These are phyloP conservation scores for Crepidotus variabilis DNA, from an alignment of 768 basidiomycete genomes.

Conservation along the genomic window DNA sequence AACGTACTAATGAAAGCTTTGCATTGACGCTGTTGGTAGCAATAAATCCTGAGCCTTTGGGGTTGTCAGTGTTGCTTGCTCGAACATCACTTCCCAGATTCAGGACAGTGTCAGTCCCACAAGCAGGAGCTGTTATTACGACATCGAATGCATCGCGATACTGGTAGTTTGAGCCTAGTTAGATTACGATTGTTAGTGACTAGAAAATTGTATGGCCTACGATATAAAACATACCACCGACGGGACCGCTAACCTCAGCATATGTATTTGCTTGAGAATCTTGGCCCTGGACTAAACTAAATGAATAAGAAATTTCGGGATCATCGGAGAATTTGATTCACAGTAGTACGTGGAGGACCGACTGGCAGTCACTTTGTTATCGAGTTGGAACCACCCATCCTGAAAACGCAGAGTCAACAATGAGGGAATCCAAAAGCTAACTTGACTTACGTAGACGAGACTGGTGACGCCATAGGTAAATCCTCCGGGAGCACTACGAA, in stretches of 20 bases:
- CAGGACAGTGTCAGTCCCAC: conserved; percentile 14
- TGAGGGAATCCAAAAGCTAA: neutral
- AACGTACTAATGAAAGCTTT: neutral
- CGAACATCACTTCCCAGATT: conserved; percentile 15
- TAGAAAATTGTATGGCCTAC: neutral
- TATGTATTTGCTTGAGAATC: conserved; percentile 13
- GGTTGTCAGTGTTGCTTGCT: conserved; percentile 13
- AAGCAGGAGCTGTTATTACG: conserved; percentile 9
- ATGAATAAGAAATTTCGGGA: neutral
- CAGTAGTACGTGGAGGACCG: conserved; percentile 20
- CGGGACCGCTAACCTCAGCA: conserved; percentile 8
- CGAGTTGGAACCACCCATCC: conserved; percentile 19
- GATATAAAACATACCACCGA: conserved; percentile 6
- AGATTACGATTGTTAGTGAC: neutral
- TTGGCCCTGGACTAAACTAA: conserved; percentile 17
- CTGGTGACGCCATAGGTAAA: conserved; percentile 19
- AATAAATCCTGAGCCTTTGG: conserved; percentile 11
- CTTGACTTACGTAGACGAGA: conserved; percentile 14
- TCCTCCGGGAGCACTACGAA: conserved; percentile 15
- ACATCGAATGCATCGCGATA: conserved; percentile 13
- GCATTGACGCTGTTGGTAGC: conserved; percentile 9
- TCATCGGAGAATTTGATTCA: conserved; percentile 1
- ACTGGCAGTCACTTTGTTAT: conserved; percentile 14
- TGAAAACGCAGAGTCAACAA: neutral
- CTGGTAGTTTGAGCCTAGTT: conserved; percentile 13